Evolutionary conservation across 1,284 basidiomycete species (phyloP), one percentile per base, ranked within the genome.

Genomic region (Papiliotrema fonsecae): DNA sequence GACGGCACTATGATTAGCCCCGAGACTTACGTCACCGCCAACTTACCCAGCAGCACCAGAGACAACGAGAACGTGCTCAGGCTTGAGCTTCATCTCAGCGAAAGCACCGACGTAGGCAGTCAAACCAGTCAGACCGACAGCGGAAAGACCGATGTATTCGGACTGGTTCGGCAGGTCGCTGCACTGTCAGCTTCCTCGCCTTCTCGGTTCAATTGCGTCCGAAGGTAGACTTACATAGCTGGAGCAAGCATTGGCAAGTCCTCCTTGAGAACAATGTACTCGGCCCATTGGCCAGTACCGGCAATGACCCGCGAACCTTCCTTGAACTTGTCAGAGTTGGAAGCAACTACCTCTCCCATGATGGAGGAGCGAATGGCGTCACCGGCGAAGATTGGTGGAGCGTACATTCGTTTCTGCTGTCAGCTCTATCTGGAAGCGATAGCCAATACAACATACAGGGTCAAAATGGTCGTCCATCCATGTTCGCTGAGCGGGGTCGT

Each of bases 1-100:
- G 32, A 67, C 64, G 13, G 67, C 60, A n/a, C 66, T 67, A 26
- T 46, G 7, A 42, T 26, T n/a, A 5, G 19, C 35, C 13, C 5
- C 11, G 18, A n/a, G 32, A 22, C n/a, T 27, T 28, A 14, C 11
- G 34, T 18, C n/a, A 21, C 3, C 32, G 13, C 2, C 18, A 41
- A 52, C 55, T 51, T 47, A 67, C 54, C 65, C 62, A 7, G 62
- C 64, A 13, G 75, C 75, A 13, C 73, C 74, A 9, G 63, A 64
- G n/a, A 76, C 62, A 32, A 76, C 61, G 26, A 77, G 61, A 0
- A 60, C 65, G 41, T 74, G 64, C 26, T 71, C 71, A 11, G 55
- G 39, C 54, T 75, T 64, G 51, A 75, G 52, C 39, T 73, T 55
- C 43, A 62, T 62, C 31, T 73, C 58, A 11, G 67, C 69, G 45